Evolutionary conservation across 371 early-diverging fungal genomes (phyloP).

Genomic region (Haplosporangium sp.): DNA sequence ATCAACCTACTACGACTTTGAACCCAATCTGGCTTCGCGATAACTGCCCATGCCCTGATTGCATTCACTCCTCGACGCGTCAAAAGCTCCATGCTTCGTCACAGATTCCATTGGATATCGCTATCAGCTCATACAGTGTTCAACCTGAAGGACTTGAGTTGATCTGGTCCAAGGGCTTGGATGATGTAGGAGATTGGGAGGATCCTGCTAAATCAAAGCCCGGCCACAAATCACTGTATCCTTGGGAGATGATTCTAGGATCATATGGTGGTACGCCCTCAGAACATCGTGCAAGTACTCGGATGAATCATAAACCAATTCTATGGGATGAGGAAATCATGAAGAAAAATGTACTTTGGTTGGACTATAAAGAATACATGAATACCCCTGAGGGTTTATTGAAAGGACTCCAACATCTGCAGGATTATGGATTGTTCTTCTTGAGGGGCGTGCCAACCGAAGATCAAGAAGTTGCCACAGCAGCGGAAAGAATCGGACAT

Average conservation of each 20-base stretch:
- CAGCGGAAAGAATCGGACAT: conserved; percentile 82
- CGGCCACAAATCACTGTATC: conserved; percentile 61
- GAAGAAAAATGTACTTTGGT: conserved; percentile 63
- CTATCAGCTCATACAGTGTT: conserved; percentile 27
- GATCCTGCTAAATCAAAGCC: conserved; percentile 51
- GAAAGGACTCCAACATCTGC: conserved; percentile 68
- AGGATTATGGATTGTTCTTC: conserved; percentile 80
- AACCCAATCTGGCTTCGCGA: conserved; percentile 82
- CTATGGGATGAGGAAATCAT: conserved; percentile 64
- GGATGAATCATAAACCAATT: conserved; percentile 56
- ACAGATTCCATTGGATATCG: conserved; percentile 73
- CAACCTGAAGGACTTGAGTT: conserved; percentile 35
- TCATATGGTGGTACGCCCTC: conserved; percentile 40
- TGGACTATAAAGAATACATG: conserved; percentile 74
- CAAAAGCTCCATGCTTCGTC: conserved; percentile 87
- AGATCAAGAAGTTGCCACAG: conserved; percentile 64
- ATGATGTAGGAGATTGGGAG: conserved; percentile 49
- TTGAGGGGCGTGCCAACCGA: conserved; percentile 75
- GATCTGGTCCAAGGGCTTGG: conserved; percentile 56
- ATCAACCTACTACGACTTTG: conserved; percentile 29
- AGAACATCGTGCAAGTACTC: conserved; percentile 25
- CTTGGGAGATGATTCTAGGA: conserved; percentile 53
- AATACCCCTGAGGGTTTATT: conserved; percentile 68
- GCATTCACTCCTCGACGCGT: conserved; percentile 78
- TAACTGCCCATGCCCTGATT: conserved; percentile 80